Percentiles rank a stretch among this genome's conserved stretches.
phyloP scores from a whole-genome alignment of 306 rosid species.

The Elaeagnus macrophylla region DNA sequence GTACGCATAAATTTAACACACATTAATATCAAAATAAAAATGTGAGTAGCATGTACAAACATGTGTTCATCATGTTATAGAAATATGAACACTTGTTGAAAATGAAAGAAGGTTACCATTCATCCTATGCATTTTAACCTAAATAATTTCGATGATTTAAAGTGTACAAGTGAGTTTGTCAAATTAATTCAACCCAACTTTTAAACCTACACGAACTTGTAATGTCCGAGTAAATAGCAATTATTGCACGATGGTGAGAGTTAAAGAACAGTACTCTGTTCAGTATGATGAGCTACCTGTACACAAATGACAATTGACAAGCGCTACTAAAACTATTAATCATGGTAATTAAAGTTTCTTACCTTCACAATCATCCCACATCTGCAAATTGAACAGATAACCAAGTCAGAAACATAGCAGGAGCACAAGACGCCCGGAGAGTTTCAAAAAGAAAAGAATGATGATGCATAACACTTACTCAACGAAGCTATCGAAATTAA shows the following conservation, averaged over 20 bases:
- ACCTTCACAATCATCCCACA: conserved; percentile 90
- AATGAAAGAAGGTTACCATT: too few relatives aligned
- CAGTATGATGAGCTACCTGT: not conserved
- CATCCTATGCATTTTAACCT: too few relatives aligned
- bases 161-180: too few relatives aligned
- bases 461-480: conserved; percentile 47
- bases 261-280: not conserved
- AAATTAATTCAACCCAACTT: too few relatives aligned
- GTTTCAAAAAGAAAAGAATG: not conserved
- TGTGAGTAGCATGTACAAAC: too few relatives aligned
- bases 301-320: not conserved
- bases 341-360: conserved; percentile 5
- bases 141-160: too few relatives aligned
- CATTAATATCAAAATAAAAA: too few relatives aligned
- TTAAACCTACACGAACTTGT: too few relatives aligned
- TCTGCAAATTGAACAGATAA: conserved; percentile 45
- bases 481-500: conserved; percentile 62
- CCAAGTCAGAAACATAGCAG: conserved; percentile 22
- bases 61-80: too few relatives aligned
- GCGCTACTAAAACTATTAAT: not conserved
- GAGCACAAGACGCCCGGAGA: not conserved
- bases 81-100: too few relatives aligned
- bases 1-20: too few relatives aligned
- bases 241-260: not conserved
- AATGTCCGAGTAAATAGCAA: not conserved